A percentile compares a stretch with the other conserved stretches of the same genome.
phyloP scores from a whole-genome alignment of 1,139 yeast species.

The Blastobotrys serpentis region DNA sequence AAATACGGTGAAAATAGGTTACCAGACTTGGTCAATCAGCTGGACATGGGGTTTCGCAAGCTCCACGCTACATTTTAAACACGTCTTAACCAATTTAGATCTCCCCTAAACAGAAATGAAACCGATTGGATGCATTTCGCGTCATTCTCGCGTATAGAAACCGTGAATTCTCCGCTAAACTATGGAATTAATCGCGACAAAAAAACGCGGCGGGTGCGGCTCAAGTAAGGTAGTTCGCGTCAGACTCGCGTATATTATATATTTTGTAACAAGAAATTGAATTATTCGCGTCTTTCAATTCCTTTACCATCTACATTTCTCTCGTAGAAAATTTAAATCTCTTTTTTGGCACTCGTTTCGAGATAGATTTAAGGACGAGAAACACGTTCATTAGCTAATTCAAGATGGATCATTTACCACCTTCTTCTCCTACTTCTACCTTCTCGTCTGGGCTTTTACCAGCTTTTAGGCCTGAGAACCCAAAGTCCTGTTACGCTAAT shows the following conservation, averaged over 20 bases:
- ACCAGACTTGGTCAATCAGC: neutral
- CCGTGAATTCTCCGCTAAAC: slow-evolving; percentile 5
- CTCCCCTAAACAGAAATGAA: neutral
- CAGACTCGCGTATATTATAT: slow-evolving; percentile 10
- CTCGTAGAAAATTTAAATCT: neutral
- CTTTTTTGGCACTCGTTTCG: neutral
- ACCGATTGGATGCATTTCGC: slow-evolving; percentile 7
- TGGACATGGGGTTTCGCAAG: neutral
- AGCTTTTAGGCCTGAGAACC: slow-evolving; percentile 23
- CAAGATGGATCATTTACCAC: slow-evolving; percentile 7
- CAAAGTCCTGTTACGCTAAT: slow-evolving; percentile 11
- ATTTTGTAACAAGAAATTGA: neutral
- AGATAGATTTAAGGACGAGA: neutral
- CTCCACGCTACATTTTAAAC: neutral
- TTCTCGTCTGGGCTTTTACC: slow-evolving; percentile 22
- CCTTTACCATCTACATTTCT: neutral
- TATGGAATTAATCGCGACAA: slow-evolving; percentile 3
- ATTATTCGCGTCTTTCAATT: slow-evolving; percentile 7
- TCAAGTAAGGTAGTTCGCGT: slow-evolving; percentile 2
- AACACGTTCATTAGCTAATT: slow-evolving; percentile 1
- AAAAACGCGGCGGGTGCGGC: slow-evolving; percentile 10
- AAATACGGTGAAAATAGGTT: neutral
- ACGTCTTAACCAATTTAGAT: neutral
- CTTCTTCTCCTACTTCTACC: slow-evolving; percentile 15
- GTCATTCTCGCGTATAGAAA: slow-evolving; percentile 7